These are phyloP conservation scores for Ambrosiella cleistominuta DNA, from an alignment of 2,329 filamentous ascomycete species.

Conservation along the genomic window DNA sequence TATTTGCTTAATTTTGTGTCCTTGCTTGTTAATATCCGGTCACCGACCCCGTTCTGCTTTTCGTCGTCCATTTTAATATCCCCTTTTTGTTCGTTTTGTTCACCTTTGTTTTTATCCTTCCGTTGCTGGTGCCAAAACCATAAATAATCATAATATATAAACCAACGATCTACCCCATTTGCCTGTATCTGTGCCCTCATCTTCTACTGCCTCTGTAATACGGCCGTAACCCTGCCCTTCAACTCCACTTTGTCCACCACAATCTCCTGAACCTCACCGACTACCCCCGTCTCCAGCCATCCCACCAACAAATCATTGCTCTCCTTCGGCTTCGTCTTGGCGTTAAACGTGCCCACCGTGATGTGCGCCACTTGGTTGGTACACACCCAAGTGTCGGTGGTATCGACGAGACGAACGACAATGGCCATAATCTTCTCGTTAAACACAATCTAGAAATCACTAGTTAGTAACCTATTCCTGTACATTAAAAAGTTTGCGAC, in stretches of 20 bases:
- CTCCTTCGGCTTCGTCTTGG: constrained; percentile 73
- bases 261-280: constrained; percentile 13
- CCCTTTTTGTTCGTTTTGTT: neutral
- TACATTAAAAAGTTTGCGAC: constrained; percentile 11
- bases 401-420: constrained; percentile 54
- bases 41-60: neutral
- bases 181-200: neutral
- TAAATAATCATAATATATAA: neutral
- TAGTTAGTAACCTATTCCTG: neutral
- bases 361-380: constrained; percentile 70
- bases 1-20: neutral
- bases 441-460: constrained; percentile 47
- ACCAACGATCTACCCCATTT: neutral
- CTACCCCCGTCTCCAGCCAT: constrained; percentile 48
- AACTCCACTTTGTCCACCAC: neutral
- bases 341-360: constrained; percentile 66
- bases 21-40: neutral
- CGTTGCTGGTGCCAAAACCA: neutral
- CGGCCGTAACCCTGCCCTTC: neutral
- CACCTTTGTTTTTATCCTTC: neutral
- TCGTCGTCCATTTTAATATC: neutral
- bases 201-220: neutral
- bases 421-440: constrained; percentile 82
- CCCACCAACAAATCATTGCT: constrained; percentile 67
- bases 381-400: constrained; percentile 43